phyloP scores from a whole-genome alignment of 306 rosid genomes.

The Arachis hypogaea region DNA sequence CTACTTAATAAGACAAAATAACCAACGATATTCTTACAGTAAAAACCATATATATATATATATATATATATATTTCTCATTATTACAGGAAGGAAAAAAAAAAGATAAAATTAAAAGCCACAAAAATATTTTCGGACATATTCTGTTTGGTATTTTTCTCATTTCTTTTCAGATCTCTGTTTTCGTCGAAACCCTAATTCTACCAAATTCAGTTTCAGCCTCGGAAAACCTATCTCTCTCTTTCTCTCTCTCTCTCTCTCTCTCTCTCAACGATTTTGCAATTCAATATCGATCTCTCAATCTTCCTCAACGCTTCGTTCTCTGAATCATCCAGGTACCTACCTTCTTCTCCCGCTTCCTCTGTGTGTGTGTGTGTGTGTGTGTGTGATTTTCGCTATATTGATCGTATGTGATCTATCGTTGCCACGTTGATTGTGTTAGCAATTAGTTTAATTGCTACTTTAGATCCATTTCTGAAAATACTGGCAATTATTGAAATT shows the following conservation, averaged over 20 bases:
- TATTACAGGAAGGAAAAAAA: too few species aligned
- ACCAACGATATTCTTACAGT: too few species aligned
- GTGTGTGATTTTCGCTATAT: background rate
- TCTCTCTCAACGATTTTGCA: constrained; percentile 36
- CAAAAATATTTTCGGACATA: background rate
- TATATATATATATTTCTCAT: too few species aligned
- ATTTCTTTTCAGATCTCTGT: constrained; percentile 36
- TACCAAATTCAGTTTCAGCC: constrained; percentile 61
- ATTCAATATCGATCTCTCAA: constrained; percentile 40
- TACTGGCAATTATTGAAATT: background rate
- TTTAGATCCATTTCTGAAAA: background rate
- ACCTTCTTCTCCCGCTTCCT: constrained; percentile 13
- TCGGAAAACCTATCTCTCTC: constrained; percentile 58
- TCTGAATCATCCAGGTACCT: constrained; percentile 49
- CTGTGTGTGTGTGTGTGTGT: background rate
- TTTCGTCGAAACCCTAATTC: constrained; percentile 73
- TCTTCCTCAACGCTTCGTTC: constrained; percentile 24
- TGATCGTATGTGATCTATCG: constrained; percentile 26
- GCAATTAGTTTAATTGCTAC: background rate
- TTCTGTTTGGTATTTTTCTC: background rate
- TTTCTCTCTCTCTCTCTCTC: background rate
- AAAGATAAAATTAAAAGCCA: too few species aligned
- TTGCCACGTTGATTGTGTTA: constrained; percentile 2
- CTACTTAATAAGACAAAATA: too few species aligned
- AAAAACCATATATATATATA: too few species aligned